Evolutionary conservation across 768 basidiomycete genomes (phyloP).

Genomic region (Dictyophora rubrovolvata): DNA sequence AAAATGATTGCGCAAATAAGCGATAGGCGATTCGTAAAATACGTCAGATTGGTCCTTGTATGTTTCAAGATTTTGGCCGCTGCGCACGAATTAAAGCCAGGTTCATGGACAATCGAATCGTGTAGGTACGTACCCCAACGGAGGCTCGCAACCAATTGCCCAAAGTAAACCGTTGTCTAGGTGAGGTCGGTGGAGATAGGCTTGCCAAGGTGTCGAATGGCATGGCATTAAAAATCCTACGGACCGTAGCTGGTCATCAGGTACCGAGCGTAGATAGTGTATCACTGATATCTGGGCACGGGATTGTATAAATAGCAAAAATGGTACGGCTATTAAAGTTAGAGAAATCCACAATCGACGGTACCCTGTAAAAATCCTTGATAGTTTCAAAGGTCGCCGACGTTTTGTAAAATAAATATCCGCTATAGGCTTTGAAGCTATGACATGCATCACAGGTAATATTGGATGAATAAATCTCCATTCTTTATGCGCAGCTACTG

Average conservation of each 20-base stretch:
- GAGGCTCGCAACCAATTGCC: constrained; percentile 91
- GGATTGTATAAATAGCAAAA: constrained; percentile 69
- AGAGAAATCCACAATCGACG: constrained; percentile 35
- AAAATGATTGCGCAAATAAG: constrained; percentile 60
- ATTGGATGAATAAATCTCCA: constrained; percentile 95
- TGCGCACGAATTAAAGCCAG: constrained; percentile 16
- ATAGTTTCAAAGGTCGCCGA: constrained; percentile 12
- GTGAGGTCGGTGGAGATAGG: constrained; percentile 68
- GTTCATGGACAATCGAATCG: neutral
- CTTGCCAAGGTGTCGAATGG: constrained; percentile 90
- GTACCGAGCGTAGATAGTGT: constrained; percentile 50
- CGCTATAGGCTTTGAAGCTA: constrained; percentile 64
- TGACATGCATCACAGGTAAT: constrained; percentile 70
- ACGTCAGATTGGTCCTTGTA: constrained; percentile 77
- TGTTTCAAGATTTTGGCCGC: constrained; percentile 37
- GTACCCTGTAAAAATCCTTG: constrained; percentile 4
- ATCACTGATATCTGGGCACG: constrained; percentile 71
- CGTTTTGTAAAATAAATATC: constrained; percentile 27
- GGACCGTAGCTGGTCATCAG: constrained; percentile 35
- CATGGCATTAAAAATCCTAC: constrained; percentile 91
- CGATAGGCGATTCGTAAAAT: constrained; percentile 64
- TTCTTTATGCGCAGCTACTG: constrained; percentile 86
- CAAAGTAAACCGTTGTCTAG: constrained; percentile 57
- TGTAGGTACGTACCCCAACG: constrained; percentile 51
- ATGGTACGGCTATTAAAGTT: constrained; percentile 46